These are phyloP conservation scores for Suhomyces maxii DNA, from an alignment of 1,139 yeast genomes.

Conservation along the genomic window DNA sequence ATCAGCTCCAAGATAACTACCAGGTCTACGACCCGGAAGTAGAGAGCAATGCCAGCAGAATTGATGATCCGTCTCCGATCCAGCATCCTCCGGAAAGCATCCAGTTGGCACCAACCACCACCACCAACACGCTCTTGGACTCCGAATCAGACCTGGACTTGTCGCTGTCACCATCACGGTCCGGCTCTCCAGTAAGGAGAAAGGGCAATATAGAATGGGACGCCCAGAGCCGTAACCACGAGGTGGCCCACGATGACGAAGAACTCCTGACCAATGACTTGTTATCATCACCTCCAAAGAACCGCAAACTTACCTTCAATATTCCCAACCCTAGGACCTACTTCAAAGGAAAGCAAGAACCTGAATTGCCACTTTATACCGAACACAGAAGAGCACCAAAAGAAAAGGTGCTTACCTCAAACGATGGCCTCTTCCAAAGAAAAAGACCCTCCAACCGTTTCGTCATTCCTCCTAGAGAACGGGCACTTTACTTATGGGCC, in stretches of 20 bases:
- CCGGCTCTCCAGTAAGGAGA: conserved; percentile 2
- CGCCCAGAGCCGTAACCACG: background rate
- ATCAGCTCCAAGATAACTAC: conserved; percentile 41
- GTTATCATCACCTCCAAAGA: conserved; percentile 2
- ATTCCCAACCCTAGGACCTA: conserved; percentile 10
- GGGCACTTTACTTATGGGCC: conserved; percentile 95
- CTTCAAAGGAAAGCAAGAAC: conserved; percentile 3
- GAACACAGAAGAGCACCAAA: conserved; percentile 6
- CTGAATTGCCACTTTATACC: conserved; percentile 7
- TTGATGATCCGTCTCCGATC: background rate
- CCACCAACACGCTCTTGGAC: conserved; percentile 22
- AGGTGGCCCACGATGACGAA: conserved; percentile 6
- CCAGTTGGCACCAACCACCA: conserved; percentile 2
- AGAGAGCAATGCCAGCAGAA: conserved; percentile 13
- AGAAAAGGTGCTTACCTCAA: background rate
- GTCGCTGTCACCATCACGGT: conserved; percentile 22
- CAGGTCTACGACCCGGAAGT: conserved; percentile 42
- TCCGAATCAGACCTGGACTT: conserved; percentile 40
- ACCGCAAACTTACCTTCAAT: conserved; percentile 9
- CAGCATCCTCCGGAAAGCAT: background rate
- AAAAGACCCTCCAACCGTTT: conserved; percentile 4
- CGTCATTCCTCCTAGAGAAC: conserved; percentile 60
- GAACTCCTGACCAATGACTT: conserved; percentile 7
- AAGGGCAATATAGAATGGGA: background rate
- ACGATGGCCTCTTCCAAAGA: conserved; percentile 1